A percentile compares a stretch with the other conserved stretches of the same genome.
phyloP scores from a whole-genome alignment of 140 eudicot species.

The Senecio squalidus region DNA sequence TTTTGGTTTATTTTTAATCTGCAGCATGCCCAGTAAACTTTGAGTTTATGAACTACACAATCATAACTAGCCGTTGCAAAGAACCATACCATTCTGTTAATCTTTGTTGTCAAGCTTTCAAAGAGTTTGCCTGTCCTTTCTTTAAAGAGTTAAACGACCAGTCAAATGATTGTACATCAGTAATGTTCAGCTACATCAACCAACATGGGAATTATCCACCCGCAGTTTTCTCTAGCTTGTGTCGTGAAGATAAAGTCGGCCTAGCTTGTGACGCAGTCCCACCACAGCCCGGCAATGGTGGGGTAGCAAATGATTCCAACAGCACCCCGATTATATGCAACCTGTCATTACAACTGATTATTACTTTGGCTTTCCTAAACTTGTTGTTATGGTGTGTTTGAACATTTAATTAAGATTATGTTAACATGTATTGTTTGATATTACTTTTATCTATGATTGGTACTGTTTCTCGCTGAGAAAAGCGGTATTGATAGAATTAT shows the following conservation, averaged over 20 bases:
- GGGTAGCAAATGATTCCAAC: too few species aligned
- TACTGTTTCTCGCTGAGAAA: too few species aligned
- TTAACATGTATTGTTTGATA: too few species aligned
- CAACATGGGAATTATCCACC: constrained; percentile 54
- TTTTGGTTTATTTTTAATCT: not conserved
- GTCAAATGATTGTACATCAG: constrained; percentile 52
- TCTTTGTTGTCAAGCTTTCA: constrained; percentile 54
- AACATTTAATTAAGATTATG: too few species aligned
- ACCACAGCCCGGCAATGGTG: too few species aligned
- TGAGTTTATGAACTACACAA: constrained; percentile 67
- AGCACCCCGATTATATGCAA: too few species aligned
- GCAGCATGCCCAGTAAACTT: constrained; percentile 67
- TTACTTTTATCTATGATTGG: too few species aligned
- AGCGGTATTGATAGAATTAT: too few species aligned
- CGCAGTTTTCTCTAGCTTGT: constrained; percentile 52
- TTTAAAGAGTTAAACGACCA: constrained; percentile 39
- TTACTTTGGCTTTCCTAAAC: too few species aligned
- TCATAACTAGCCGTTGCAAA: constrained; percentile 70
- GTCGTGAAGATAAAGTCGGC: constrained; percentile 57
- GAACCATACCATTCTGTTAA: constrained; percentile 52
- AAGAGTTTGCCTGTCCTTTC: constrained; percentile 69
- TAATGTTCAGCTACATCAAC: constrained; percentile 69
- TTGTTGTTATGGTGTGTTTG: too few species aligned
- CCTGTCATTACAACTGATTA: too few species aligned
- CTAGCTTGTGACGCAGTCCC: constrained; percentile 53